phyloP scores from a whole-genome alignment of 306 rosid species.

The Prunus mira region DNA sequence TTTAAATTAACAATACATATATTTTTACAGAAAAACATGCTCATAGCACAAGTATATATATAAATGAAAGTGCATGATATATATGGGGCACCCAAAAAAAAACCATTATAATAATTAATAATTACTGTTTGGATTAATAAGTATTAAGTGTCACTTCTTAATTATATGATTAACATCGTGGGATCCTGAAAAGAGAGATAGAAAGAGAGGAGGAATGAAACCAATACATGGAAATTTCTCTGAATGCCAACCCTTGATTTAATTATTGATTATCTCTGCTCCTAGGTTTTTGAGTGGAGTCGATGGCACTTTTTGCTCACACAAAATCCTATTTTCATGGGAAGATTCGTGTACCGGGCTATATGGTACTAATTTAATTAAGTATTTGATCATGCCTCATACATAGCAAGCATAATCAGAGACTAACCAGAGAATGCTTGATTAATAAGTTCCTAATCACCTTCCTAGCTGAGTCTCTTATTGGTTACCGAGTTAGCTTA shows the following conservation, averaged over 20 bases:
- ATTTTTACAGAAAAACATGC: neutral
- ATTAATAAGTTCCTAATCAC: slow-evolving; percentile 9
- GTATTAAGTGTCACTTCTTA: neutral
- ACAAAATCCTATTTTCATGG: neutral
- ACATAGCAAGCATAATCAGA: neutral
- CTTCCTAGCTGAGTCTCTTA: neutral
- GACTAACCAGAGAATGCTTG: slow-evolving; percentile 1
- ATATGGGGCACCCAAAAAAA: neutral
- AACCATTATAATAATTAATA: neutral
- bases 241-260: too few relatives aligned
- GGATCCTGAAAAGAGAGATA: neutral
- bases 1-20: neutral
- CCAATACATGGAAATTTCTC: too few relatives aligned
- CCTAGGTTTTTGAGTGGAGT: too few relatives aligned
- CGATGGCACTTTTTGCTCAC: neutral
- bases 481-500: neutral
- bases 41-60: neutral
- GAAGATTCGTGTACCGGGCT: neutral
- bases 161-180: neutral
- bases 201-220: rapidly evolving
- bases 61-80: neutral
- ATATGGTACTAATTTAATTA: neutral
- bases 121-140: neutral
- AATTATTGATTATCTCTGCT: too few relatives aligned
- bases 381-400: neutral